A percentile compares a stretch with the other conserved stretches of the same genome.
Evolutionary conservation across 805 yeast genomes (phyloP).

Genomic region (Wickerhamiella dianesei): DNA sequence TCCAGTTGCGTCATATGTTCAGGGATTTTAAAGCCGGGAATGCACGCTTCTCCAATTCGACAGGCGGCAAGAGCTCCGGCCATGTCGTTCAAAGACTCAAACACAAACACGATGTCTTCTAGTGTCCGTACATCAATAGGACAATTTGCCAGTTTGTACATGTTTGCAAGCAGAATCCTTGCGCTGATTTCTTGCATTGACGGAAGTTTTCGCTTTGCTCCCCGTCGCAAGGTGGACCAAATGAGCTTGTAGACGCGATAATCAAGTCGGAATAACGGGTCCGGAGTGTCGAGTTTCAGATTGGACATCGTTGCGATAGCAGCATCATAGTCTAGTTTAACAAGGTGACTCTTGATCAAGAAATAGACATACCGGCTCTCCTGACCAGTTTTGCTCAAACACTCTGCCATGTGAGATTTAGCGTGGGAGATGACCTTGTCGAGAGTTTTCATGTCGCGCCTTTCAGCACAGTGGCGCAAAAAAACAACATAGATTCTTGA

Average conservation of each 20-base stretch:
- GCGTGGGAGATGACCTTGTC: background rate
- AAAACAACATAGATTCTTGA: background rate
- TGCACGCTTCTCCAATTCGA: background rate
- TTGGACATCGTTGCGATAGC: background rate
- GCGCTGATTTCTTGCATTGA: background rate
- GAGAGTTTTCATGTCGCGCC: background rate
- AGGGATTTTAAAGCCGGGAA: background rate
- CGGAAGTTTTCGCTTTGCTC: background rate
- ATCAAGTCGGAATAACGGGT: background rate
- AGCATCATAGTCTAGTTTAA: background rate
- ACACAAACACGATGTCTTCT: background rate
- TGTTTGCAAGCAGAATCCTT: background rate
- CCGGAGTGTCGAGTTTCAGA: background rate
- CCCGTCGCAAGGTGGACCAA: background rate
- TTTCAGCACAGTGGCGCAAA: background rate
- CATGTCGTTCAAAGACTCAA: background rate
- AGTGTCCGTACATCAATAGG: background rate
- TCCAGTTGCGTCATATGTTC: too few species aligned
- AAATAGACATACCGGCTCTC: background rate
- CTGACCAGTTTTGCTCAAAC: slow-evolving; percentile 8
- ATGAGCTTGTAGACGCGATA: background rate
- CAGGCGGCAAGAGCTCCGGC: background rate
- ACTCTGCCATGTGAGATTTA: background rate
- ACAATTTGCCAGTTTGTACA: background rate
- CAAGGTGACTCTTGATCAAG: background rate